Percentiles rank a stretch among this genome's conserved stretches.
Conservation (phyloP, 140 eudicot genomes). For the Oenanthe javanica region DNA sequence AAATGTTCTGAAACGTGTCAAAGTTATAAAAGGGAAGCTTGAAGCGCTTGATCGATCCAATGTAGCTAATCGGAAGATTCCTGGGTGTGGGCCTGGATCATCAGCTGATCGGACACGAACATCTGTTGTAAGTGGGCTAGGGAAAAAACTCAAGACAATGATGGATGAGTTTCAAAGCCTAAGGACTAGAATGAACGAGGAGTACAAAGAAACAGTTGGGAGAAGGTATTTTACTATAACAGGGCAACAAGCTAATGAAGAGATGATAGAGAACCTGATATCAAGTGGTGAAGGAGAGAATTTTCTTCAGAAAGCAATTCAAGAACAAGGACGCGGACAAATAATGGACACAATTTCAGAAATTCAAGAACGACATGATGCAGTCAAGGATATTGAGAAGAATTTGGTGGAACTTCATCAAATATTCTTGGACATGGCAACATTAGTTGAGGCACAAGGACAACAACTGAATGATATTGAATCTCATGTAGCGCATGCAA, state of each 20-base stretch:
- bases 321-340: background rate
- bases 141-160: background rate
- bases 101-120: background rate
- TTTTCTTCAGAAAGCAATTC: background rate
- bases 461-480: background rate
- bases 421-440: background rate
- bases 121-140: background rate
- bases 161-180: background rate
- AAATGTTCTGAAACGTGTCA: background rate
- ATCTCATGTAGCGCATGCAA: background rate
- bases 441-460: background rate
- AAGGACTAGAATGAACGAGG: background rate
- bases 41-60: background rate
- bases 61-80: background rate
- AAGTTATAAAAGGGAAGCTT: background rate
- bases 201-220: background rate
- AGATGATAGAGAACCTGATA: background rate
- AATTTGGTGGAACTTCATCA: background rate
- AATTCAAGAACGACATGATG: conserved; percentile 1
- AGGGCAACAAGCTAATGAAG: background rate
- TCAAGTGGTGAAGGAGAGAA: background rate
- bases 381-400: background rate
- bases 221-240: background rate
- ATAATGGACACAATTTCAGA: background rate
- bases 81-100: background rate